Base-by-base conservation (phyloP, 768 basidiomycete genomes). In the Mycena alexandri region DNA sequence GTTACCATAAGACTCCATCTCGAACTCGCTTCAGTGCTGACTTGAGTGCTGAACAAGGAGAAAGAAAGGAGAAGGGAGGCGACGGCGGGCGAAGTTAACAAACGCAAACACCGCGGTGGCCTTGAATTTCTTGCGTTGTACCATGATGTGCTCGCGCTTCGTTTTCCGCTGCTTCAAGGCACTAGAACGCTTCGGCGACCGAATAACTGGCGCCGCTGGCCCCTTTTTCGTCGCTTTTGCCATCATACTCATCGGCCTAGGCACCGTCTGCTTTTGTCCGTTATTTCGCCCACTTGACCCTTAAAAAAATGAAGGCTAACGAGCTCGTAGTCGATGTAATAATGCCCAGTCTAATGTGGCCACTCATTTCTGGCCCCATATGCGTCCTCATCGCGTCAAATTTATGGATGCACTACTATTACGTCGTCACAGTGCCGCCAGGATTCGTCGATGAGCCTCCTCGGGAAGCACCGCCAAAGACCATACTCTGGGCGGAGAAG, bases 141-240 rank as follows among this genome's bases (percentile, higher is more conserved):
- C 62, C 43, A 85, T 85, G 84, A 75, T 83, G 72, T 85, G 84
- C 71, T 81, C 85, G 5, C 75, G 80, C 57, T 72, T 76, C 34
- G 86, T 87, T 12, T 86, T 87, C 67, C 79, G 81, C 46, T 87
- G 86, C 76, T 87, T 86, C 76, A 85, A 83, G 74, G 74, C 81
- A 16, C 76, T 96, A 14, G 96, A 98, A 80, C 81, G 88, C 59
- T 78, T 82, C 54, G 96, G 87, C 7, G 94, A 98, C 77, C 82
- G 85, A 71, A 73, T 97, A 43, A 98, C 95, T 0, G 95, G 96
- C 59, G 92, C 93, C 58, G 96, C 94, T 34, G 97, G 97, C 0
- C 97, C 96, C 0, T 88, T 92, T 74, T 99, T 99, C 76, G 88
- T 99, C 43, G 85, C 81, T 1, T 81, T 97, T n/a, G 96, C 95